A percentile compares a stretch with the other conserved stretches of the same genome.
These are phyloP conservation scores for Aspergillus kassunensis DNA, from an alignment of 495 filamentous ascomycete species.

Conservation along the genomic window DNA sequence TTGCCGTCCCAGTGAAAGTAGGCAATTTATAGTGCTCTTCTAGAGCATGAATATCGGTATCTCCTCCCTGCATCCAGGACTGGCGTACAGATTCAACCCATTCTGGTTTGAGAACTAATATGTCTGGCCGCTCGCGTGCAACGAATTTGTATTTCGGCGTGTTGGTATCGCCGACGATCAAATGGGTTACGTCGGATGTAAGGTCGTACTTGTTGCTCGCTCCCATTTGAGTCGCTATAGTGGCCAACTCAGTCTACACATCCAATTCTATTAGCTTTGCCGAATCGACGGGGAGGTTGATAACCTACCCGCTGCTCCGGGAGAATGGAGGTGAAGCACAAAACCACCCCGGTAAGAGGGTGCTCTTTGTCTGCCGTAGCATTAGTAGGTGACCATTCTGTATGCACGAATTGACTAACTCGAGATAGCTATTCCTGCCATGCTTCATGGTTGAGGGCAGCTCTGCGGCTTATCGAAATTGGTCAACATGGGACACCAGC, in stretches of 20 bases:
- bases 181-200: constrained; percentile 93
- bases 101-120: constrained; percentile 69
- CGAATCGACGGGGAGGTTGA: no score
- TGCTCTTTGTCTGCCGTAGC: constrained; percentile 44
- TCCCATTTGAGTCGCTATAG: constrained; percentile 75
- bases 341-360: constrained; percentile 74
- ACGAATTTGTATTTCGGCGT: constrained; percentile 95
- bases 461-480: neutral
- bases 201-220: constrained; percentile 82
- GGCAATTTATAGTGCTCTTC: constrained; percentile 59
- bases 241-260: constrained; percentile 69
- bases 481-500: neutral
- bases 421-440: constrained; percentile 35
- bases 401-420: constrained; percentile 25
- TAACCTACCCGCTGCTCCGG: constrained; percentile 71
- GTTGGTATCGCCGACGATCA: constrained; percentile 81
- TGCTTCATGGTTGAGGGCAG: constrained; percentile 37
- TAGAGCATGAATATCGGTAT: constrained; percentile 68
- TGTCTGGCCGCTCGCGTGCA: constrained; percentile 79
- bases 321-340: constrained; percentile 88
- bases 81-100: constrained; percentile 83
- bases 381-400: constrained; percentile 6
- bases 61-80: constrained; percentile 76
- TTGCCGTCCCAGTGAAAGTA: constrained; percentile 59
- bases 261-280: no score